Base-by-base conservation (phyloP, 768 basidiomycete genomes). In the Mycena sanguinolenta region DNA sequence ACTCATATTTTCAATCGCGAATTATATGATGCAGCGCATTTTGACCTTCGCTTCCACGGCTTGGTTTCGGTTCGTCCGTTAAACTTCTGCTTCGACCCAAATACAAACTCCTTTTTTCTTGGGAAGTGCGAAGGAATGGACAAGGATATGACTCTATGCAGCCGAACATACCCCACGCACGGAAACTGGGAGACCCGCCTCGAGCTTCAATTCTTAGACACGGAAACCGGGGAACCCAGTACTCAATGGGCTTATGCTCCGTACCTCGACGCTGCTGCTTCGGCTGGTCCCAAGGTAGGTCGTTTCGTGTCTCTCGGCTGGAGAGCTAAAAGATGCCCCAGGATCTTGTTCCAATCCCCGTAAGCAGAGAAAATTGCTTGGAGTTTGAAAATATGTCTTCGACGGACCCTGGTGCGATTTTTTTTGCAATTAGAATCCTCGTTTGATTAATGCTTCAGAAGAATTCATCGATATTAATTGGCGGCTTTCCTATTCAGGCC, bases 181-280 rank as follows among this genome's bases (percentile, higher is more conserved):
- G 82, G 82, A 0, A 76, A 80, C 38, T 77, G 76, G 66, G 79
- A 82, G 64, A 81, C 80, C 6, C 72, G 71, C 21, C 60, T 82
- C 17, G 76, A 79, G 46, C 64, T 81, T 16, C 44, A 67, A 57
- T 57, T 72, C 8, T 63, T 73, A 4, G 63, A 64, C 23, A 28
- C 59, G 49, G 10, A 16, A 13, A 62, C 60, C 10, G 59, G 54
- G 19, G 60, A 53, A 27, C 65, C 52, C 16, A 61, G 39, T 4
- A 76, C 66, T 5, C 74, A 79, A 53, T 79, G 75, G 76, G 77
- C 77, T 0, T 83, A 83, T 60, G 80, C 75, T 0, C 82, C 81
- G 0, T 81, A 77, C 65, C 44, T 83, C 4, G 64, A 75, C 16
- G 16, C 30, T 1, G 7, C 27, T 7, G 28, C 14, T 42, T 75